A percentile compares a stretch with the other conserved stretches of the same genome.
Evolutionary conservation across 1,139 yeast species (phyloP).

Genomic region (Sugiyamaella paludigena): DNA sequence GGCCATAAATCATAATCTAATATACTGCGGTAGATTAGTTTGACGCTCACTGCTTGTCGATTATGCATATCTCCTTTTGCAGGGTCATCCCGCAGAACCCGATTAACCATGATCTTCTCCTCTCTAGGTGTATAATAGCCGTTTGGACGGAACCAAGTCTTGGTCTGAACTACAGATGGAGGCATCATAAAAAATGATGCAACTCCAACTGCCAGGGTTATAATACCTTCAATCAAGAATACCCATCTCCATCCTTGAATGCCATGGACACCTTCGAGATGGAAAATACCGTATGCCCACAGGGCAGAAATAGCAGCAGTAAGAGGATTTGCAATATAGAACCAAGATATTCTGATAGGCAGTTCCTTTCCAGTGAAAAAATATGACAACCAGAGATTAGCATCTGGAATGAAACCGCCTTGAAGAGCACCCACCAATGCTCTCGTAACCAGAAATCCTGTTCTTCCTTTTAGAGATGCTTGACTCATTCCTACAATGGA

Average conservation of each 20-base stretch:
- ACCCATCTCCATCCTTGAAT: slow-evolving; percentile 63
- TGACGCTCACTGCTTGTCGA: slow-evolving; percentile 50
- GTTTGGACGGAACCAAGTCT: slow-evolving; percentile 43
- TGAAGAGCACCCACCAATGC: slow-evolving; percentile 48
- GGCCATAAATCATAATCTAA: slow-evolving; percentile 62
- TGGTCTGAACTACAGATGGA: slow-evolving; percentile 58
- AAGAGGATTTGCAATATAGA: slow-evolving; percentile 41
- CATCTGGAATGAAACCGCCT: slow-evolving; percentile 57
- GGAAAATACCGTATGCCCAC: slow-evolving; percentile 46
- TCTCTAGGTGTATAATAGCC: slow-evolving; percentile 68
- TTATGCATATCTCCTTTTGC: slow-evolving; percentile 68
- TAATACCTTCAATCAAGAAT: slow-evolving; percentile 59
- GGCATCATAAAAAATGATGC: slow-evolving; percentile 49
- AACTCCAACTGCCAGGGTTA: slow-evolving; percentile 56
- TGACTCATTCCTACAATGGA: slow-evolving; percentile 49
- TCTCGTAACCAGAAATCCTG: slow-evolving; percentile 45
- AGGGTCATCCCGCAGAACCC: slow-evolving; percentile 66
- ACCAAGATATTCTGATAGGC: slow-evolving; percentile 47
- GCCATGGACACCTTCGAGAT: slow-evolving; percentile 41
- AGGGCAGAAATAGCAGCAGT: slow-evolving; percentile 39
- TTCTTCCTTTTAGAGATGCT: slow-evolving; percentile 40
- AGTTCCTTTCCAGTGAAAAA: slow-evolving; percentile 50
- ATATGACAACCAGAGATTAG: slow-evolving; percentile 50
- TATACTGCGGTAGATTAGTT: slow-evolving; percentile 43
- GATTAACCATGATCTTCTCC: slow-evolving; percentile 61